A percentile compares a stretch with the other conserved stretches of the same genome.
phyloP scores from a whole-genome alignment of 371 early-diverging fungal species.

The Coemansia sp. region DNA sequence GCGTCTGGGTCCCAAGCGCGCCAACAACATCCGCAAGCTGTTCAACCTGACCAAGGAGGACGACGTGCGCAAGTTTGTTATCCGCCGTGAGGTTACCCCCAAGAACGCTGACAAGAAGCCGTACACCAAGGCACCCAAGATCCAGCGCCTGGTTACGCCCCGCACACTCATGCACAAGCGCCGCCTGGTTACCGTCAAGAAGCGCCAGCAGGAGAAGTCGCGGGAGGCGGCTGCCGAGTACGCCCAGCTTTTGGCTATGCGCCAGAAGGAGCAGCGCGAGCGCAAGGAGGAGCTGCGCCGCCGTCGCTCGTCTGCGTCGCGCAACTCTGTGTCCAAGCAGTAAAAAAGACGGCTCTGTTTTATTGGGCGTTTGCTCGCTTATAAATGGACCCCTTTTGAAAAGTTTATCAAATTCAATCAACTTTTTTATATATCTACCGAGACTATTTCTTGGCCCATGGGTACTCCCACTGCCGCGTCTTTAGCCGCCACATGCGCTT shows the following conservation, averaged over 20 bases:
- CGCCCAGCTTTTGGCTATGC: slow-evolving; percentile 86
- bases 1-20: slow-evolving; percentile 98
- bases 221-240: slow-evolving; percentile 88
- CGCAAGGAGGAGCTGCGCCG: slow-evolving; percentile 60
- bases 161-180: slow-evolving; percentile 92
- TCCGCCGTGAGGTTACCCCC: slow-evolving; percentile 88
- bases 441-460: slow-evolving; percentile 53
- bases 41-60: slow-evolving; percentile 94
- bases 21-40: slow-evolving; percentile 97
- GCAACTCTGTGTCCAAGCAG: slow-evolving; percentile 52
- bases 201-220: slow-evolving; percentile 71
- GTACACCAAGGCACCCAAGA: slow-evolving; percentile 91
- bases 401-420: neutral
- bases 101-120: slow-evolving; percentile 87
- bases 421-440: neutral
- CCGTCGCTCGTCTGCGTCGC: slow-evolving; percentile 53
- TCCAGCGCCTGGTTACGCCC: slow-evolving; percentile 97
- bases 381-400: neutral
- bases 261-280: slow-evolving; percentile 86
- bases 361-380: neutral
- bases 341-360: slow-evolving; percentile 15
- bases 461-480: slow-evolving; percentile 65
- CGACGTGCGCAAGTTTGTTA: slow-evolving; percentile 97
- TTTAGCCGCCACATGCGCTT: slow-evolving; percentile 84
- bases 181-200: slow-evolving; percentile 80